These are phyloP conservation scores for Ophiosphaerella narmari DNA, from an alignment of 2,329 filamentous ascomycete species.

Conservation along the genomic window DNA sequence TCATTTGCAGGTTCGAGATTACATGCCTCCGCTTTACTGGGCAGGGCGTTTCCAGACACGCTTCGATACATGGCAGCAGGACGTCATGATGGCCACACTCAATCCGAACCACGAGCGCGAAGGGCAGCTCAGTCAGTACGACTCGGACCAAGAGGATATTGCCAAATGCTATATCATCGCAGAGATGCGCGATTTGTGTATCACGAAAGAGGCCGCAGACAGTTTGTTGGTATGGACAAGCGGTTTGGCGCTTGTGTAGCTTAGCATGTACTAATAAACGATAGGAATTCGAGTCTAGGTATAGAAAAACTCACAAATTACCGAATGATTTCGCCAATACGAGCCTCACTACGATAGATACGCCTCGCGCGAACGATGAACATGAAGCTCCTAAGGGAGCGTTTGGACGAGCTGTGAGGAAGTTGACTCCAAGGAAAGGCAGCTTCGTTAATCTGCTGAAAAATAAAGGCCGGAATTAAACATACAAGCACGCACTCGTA, in stretches of 20 bases:
- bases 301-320: constrained; percentile 36
- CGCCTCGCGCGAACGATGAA: constrained; percentile 29
- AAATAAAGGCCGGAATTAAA: constrained; percentile 36
- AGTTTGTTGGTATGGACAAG: constrained; percentile 37
- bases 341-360: constrained; percentile 3
- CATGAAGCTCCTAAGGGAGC: constrained; percentile 23
- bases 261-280: too few species aligned
- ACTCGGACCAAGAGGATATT: constrained; percentile 30
- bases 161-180: constrained; percentile 37
- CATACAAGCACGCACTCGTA: constrained; percentile 16
- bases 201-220: constrained; percentile 33
- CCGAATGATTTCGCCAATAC: neutral
- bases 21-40: constrained; percentile 42
- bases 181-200: constrained; percentile 37
- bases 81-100: constrained; percentile 31
- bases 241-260: neutral
- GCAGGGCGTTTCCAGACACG: constrained; percentile 41
- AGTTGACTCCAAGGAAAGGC: constrained; percentile 41
- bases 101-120: constrained; percentile 12
- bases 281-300: constrained; percentile 42
- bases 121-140: constrained; percentile 26
- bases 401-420: constrained; percentile 38
- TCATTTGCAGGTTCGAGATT: constrained; percentile 35
- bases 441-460: constrained; percentile 43
- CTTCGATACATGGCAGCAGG: constrained; percentile 42